These are phyloP conservation scores for Martensiomyces pterosporus DNA, from an alignment of 192 early-diverging fungal genomes.

Conservation along the genomic window DNA sequence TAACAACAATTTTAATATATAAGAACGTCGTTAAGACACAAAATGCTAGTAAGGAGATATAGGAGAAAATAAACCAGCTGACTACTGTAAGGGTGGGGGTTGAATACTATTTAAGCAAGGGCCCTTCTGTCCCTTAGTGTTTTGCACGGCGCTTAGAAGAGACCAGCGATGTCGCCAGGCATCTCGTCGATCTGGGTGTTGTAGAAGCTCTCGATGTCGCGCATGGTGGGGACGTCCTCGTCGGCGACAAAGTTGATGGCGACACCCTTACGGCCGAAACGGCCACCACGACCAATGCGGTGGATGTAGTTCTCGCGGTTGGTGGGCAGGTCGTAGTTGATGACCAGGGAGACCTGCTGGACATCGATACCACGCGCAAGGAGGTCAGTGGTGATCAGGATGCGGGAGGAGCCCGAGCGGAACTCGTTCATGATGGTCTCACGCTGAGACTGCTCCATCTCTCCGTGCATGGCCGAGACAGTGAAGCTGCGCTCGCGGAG, in stretches of 20 bases:
- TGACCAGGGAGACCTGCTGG: conserved; percentile 98
- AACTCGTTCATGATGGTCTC: conserved; percentile 99
- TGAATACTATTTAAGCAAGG: too few species aligned
- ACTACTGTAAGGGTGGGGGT: too few species aligned
- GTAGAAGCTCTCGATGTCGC: conserved; percentile 93
- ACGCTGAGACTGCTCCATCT: conserved; percentile 96
- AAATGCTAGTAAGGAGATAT: too few species aligned
- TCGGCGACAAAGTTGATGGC: conserved; percentile 98
- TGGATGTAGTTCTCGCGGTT: conserved; percentile 99
- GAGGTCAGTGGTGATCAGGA: conserved; percentile 96
- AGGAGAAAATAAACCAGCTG: too few species aligned
- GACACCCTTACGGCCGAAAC: conserved; percentile 99
- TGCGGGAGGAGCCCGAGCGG: conserved; percentile 93
- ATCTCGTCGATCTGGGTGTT: conserved; percentile 99
- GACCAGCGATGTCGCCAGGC: conserved; percentile 95
- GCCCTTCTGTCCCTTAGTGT: too few species aligned
- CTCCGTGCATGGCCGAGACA: conserved; percentile 98
- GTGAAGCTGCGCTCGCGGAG: conserved; percentile 87
- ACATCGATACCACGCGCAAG: conserved; percentile 99
- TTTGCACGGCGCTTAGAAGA: too few species aligned
- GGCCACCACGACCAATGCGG: conserved; percentile 99
- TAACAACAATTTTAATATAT: not conserved
- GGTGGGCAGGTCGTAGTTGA: conserved; percentile 97
- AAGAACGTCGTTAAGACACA: too few species aligned
- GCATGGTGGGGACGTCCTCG: conserved; percentile 89